Conservation (phyloP, 805 yeast species). For the Ogataea zsoltii region DNA sequence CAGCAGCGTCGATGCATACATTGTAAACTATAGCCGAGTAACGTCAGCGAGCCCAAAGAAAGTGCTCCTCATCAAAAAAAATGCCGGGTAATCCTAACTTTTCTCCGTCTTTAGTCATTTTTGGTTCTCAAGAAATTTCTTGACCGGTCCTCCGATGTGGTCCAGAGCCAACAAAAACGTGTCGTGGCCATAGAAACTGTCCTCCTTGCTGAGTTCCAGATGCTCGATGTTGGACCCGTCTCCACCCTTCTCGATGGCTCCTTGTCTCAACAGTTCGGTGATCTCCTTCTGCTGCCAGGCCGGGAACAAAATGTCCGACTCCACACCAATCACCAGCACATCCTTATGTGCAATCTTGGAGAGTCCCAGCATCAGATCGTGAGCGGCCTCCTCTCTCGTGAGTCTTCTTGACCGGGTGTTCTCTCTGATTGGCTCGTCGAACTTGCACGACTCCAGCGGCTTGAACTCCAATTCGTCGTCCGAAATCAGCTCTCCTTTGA, state of each 20-base stretch:
- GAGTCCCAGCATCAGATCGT: slow-evolving; percentile 70
- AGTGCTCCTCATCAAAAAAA: too few species aligned
- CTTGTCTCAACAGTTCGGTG: slow-evolving; percentile 53
- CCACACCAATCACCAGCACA: slow-evolving; percentile 85
- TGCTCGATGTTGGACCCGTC: slow-evolving; percentile 49
- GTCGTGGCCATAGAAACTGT: slow-evolving; percentile 88
- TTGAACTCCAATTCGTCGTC: slow-evolving; percentile 30
- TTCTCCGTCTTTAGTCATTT: too few species aligned
- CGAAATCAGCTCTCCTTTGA: slow-evolving; percentile 29
- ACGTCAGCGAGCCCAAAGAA: too few species aligned
- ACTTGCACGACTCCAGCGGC: slow-evolving; percentile 36
- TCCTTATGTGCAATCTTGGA: slow-evolving; percentile 60
- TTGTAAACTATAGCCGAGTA: too few species aligned
- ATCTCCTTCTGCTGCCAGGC: slow-evolving; percentile 93
- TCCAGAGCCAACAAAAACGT: slow-evolving; percentile 80
- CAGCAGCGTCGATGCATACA: too few species aligned
- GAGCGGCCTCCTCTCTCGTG: slow-evolving; percentile 54
- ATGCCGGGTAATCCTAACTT: too few species aligned
- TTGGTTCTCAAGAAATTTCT: slow-evolving; percentile 50
- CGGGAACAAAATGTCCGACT: slow-evolving; percentile 87
- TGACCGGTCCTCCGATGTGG: slow-evolving; percentile 77
- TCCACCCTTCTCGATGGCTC: slow-evolving; percentile 36
- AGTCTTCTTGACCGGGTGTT: slow-evolving; percentile 47
- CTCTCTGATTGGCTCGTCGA: slow-evolving; percentile 53
- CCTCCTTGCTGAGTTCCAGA: slow-evolving; percentile 72